A percentile compares a stretch with the other conserved stretches of the same genome.
These are phyloP conservation scores for Pythium phragmitis DNA, from an alignment of 352 stramenopile species.

Conservation along the genomic window DNA sequence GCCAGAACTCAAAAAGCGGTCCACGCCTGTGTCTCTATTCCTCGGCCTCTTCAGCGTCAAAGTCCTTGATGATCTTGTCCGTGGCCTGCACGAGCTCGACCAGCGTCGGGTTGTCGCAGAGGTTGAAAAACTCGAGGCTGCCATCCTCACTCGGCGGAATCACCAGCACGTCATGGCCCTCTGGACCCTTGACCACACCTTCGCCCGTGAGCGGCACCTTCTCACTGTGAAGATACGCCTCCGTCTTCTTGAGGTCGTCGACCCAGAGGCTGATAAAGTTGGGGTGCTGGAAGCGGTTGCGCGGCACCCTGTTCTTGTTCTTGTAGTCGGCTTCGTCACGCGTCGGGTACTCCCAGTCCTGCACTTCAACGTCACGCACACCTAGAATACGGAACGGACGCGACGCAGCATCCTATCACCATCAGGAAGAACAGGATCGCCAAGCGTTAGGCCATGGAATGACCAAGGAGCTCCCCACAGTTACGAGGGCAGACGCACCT, in stretches of 20 bases:
- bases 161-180: constrained; percentile 67
- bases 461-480: neutral
- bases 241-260: constrained; percentile 66
- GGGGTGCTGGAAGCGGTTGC: constrained; percentile 74
- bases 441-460: neutral
- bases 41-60: constrained; percentile 40
- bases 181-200: constrained; percentile 52
- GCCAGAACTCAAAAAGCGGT: neutral
- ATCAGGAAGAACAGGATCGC: constrained; percentile 28
- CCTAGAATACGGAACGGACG: constrained; percentile 78
- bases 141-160: constrained; percentile 60
- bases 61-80: constrained; percentile 75
- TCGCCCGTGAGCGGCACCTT: constrained; percentile 60
- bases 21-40: constrained; percentile 13
- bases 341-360: constrained; percentile 74
- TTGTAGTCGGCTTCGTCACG: constrained; percentile 67
- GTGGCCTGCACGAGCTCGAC: constrained; percentile 85
- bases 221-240: constrained; percentile 63
- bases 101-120: constrained; percentile 76
- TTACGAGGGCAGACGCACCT: constrained; percentile 26
- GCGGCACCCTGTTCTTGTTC: constrained; percentile 52
- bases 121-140: constrained; percentile 78
- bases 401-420: constrained; percentile 37
- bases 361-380: constrained; percentile 75
- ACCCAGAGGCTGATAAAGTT: constrained; percentile 88